phyloP scores from a whole-genome alignment of 129 eudicot genomes.

The Tagetes patula region DNA sequence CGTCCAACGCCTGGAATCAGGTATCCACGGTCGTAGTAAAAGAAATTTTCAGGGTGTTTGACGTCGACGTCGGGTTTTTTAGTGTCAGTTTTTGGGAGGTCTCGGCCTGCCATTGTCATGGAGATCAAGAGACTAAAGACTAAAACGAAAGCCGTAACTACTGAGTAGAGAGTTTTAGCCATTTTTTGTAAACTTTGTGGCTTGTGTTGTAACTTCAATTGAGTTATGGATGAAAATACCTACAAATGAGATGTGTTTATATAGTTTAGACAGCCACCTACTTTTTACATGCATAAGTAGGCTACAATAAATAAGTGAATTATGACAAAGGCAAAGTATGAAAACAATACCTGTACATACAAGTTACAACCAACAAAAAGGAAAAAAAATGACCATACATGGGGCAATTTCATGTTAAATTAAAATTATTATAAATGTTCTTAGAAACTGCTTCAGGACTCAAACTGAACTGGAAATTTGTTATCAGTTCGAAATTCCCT shows the following conservation, averaged over 20 bases:
- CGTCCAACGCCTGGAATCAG: conserved; percentile 55
- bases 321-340: background rate
- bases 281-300: background rate
- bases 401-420: too few species aligned
- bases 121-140: conserved; percentile 29
- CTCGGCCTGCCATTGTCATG: conserved; percentile 15
- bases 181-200: conserved; percentile 20
- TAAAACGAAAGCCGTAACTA: conserved; percentile 13
- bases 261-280: background rate
- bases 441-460: too few species aligned
- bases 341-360: too few species aligned
- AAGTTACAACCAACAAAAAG: too few species aligned
- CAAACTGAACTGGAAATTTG: too few species aligned
- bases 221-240: background rate
- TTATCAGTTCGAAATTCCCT: too few species aligned
- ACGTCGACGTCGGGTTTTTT: conserved; percentile 14
- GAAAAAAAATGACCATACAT: too few species aligned
- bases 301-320: background rate
- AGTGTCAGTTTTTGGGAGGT: conserved; percentile 25
- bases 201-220: background rate
- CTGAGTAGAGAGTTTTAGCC: conserved; percentile 25
- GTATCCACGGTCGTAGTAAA: conserved; percentile 42
- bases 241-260: background rate
- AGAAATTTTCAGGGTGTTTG: conserved; percentile 35
- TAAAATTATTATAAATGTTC: too few species aligned